These are phyloP conservation scores for Nitzschia sp. DNA, from an alignment of 108 stramenopile genomes.

Conservation along the genomic window DNA sequence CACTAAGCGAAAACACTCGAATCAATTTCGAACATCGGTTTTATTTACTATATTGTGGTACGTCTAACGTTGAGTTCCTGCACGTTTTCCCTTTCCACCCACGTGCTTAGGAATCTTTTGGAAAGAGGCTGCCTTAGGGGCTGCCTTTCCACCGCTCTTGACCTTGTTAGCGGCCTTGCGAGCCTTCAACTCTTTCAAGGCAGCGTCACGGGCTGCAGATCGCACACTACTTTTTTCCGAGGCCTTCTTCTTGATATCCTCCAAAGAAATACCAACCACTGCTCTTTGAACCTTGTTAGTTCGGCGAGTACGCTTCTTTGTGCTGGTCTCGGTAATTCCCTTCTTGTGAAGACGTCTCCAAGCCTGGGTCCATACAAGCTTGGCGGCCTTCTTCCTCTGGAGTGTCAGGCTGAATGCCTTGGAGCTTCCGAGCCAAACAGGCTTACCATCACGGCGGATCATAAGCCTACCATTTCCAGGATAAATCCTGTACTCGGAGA, in stretches of 20 bases:
- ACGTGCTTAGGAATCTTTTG: conserved; percentile 77
- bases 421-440: conserved; percentile 91
- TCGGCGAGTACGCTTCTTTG: conserved; percentile 90
- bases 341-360: conserved; percentile 99
- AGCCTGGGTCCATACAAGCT: conserved; percentile 99
- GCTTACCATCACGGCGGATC: conserved; percentile 98
- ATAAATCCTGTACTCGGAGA: conserved; percentile 99
- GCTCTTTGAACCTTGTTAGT: conserved; percentile 94
- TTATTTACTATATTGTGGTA: too few relatives aligned
- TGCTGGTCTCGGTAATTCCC: conserved; percentile 87
- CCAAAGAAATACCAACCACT: conserved; percentile 95
- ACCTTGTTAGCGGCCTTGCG: conserved; percentile 81
- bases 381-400: conserved; percentile 99
- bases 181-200: conserved; percentile 91
- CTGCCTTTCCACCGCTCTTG: conserved; percentile 52
- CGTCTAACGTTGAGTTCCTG: conserved; percentile 54
- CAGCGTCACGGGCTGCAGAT: conserved; percentile 75
- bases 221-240: conserved; percentile 82
- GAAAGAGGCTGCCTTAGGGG: conserved; percentile 39
- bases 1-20: too few relatives aligned
- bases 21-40: too few relatives aligned
- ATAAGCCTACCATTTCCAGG: conserved; percentile 99
- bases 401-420: conserved; percentile 95
- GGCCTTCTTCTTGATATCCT: conserved; percentile 97
- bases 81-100: conserved; percentile 52